Conservation (phyloP, 2,329 filamentous ascomycete genomes). For the Botrytis fragariae region DNA sequence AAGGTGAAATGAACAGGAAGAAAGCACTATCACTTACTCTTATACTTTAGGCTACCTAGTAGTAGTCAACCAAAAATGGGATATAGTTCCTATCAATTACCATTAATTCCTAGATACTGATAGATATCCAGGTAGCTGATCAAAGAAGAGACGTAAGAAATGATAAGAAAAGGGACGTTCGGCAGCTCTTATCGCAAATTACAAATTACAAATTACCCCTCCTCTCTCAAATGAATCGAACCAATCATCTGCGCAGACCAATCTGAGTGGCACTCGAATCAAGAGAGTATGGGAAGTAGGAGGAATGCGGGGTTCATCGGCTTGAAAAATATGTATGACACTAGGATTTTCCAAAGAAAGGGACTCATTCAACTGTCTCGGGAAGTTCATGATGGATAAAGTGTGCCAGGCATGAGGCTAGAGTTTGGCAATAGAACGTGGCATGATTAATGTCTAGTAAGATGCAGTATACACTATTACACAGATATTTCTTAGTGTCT, state of each 20-base stretch:
- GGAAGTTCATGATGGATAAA: background rate
- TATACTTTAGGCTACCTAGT: background rate
- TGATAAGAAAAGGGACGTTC: background rate
- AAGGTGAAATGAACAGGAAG: background rate
- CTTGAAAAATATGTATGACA: background rate
- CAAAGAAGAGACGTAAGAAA: conserved; percentile 7
- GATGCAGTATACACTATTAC: background rate
- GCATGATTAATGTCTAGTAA: background rate
- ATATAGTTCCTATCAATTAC: background rate
- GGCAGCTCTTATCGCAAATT: conserved; percentile 12
- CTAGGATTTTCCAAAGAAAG: background rate
- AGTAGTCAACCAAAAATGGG: background rate
- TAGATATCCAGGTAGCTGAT: background rate
- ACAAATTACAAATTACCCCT: background rate
- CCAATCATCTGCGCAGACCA: background rate
- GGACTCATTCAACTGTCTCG: background rate
- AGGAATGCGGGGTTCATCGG: background rate
- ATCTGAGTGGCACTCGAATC: background rate
- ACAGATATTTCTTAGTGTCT: background rate
- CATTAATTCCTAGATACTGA: background rate
- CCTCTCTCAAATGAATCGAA: background rate
- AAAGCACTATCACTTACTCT: background rate
- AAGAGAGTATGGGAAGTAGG: background rate
- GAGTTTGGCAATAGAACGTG: background rate
- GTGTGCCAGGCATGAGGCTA: background rate